Base-by-base conservation (phyloP, 441 rosid species). In the Aquilaria agallochum region DNA sequence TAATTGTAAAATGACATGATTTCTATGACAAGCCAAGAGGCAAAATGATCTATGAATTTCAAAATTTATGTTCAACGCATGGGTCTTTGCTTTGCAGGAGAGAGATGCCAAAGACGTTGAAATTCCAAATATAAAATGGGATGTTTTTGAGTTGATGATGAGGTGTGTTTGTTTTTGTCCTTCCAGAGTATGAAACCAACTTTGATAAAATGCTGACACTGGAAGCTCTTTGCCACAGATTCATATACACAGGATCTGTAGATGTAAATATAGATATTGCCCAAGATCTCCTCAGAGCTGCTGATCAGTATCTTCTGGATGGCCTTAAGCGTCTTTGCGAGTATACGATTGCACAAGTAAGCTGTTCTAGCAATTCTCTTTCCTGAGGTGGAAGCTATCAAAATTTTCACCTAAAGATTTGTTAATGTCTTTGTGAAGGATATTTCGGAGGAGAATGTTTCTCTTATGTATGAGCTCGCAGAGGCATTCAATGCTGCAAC, bases 101-200 rank as follows among this genome's bases (percentile, higher is more conserved):
- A 79, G 71, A 30, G 76, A 80, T 71, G 86, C 86, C 13, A 78
- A 73, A 75, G 84, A 80, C 71, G 85, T 87, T 32, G 86, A 75
- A 70, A 84, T 87, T 65, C 93, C 88, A 68, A 87, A 87, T 69
- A 84, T 84, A 63, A 77, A 75, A 69, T 84, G 86, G 90, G 84
- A 79, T 71, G 82, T 87, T 58, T 87, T 87, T 71, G 85, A 84
- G 70, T 72, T 82, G 68, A 87, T 87, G 93, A 82, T 84, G 85
- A 82, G 85, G 88, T 86, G 45, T 63, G 9, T 14, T 56, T 63
- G 12, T 32, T 27, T 52, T 56, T 55, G 55, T 9, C 53, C 59
- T 56, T 14, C 3, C 62, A 11, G 27, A 31, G 5, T 30, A 15
- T 20, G 1, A 42, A 36, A 56, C 30, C 30, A 11, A 58, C 31